Evolutionary conservation across 192 early-diverging fungal genomes (phyloP).

Genomic region (Coemansia sp.): DNA sequence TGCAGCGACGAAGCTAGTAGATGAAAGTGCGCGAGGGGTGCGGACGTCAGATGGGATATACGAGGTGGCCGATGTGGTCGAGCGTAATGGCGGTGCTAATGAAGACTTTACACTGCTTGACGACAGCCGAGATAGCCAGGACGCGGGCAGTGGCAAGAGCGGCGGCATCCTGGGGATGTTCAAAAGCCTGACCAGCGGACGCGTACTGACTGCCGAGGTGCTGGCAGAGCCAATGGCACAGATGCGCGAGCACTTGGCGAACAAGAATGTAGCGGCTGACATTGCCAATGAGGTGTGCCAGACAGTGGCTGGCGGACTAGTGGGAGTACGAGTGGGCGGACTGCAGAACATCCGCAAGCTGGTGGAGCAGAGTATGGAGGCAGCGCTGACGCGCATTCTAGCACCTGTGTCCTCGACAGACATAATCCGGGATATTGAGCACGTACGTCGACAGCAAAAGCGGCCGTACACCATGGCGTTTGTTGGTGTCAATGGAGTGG

Average conservation of each 20-base stretch:
- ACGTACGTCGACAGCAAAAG: slow-evolving; percentile 60
- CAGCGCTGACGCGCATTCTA: slow-evolving; percentile 80
- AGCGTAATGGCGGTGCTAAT: slow-evolving; percentile 48
- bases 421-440: slow-evolving; percentile 84
- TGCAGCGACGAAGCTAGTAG: slow-evolving; percentile 45
- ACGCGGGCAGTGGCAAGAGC: slow-evolving; percentile 36
- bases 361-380: slow-evolving; percentile 80
- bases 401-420: slow-evolving; percentile 89
- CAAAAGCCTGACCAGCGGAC: slow-evolving; percentile 66
- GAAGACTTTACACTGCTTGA: slow-evolving; percentile 52
- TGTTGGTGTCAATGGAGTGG: slow-evolving; percentile 95
- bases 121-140: slow-evolving; percentile 58
- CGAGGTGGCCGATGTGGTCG: slow-evolving; percentile 70
- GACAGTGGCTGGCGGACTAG: slow-evolving; percentile 67
- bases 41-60: slow-evolving; percentile 70
- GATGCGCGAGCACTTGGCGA: slow-evolving; percentile 89
- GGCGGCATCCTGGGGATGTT: slow-evolving; percentile 69
- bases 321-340: slow-evolving; percentile 71
- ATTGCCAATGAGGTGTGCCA: slow-evolving; percentile 82
- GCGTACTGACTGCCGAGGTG: slow-evolving; percentile 67
- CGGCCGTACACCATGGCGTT: slow-evolving; percentile 90
- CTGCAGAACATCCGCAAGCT: slow-evolving; percentile 73
- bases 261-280: slow-evolving; percentile 91
- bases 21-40: slow-evolving; percentile 62
- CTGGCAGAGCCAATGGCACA: slow-evolving; percentile 79